A percentile compares a stretch with the other conserved stretches of the same genome.
phyloP scores from a whole-genome alignment of 2,329 filamentous ascomycete species.

The Hypoxylon sp. region DNA sequence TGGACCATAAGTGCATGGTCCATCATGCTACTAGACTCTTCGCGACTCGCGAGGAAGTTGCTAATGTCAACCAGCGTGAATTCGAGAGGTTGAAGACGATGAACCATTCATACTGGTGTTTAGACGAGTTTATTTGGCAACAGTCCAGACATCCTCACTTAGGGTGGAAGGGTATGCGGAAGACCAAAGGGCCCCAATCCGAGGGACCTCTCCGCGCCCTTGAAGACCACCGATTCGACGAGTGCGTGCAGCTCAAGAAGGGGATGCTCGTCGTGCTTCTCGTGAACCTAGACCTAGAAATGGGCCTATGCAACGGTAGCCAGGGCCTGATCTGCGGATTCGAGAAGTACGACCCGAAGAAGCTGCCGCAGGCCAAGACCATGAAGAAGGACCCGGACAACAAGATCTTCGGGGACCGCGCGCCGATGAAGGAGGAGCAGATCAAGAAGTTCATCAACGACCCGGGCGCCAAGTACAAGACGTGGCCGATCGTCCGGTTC shows the following conservation, averaged over 20 bases:
- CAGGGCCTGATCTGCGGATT: conserved; percentile 64
- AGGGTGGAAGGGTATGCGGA: conserved; percentile 45
- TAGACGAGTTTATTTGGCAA: conserved; percentile 61
- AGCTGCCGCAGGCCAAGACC: conserved; percentile 49
- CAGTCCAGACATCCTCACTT: conserved; percentile 48
- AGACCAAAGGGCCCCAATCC: conserved; percentile 31
- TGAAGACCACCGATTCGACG: conserved; percentile 63
- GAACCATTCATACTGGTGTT: conserved; percentile 53
- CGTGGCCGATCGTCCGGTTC: conserved; percentile 69
- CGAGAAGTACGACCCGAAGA: conserved; percentile 53
- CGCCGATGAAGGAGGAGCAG: conserved; percentile 55
- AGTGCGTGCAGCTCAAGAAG: conserved; percentile 61
- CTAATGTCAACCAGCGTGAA: conserved; percentile 54
- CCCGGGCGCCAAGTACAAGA: conserved; percentile 49
- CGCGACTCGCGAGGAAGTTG: conserved; percentile 58
- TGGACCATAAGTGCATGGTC: conserved; percentile 61
- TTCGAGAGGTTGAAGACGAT: conserved; percentile 54
- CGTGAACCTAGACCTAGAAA: conserved; percentile 61
- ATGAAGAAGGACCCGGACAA: conserved; percentile 40
- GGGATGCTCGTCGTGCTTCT: conserved; percentile 69
- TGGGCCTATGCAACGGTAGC: conserved; percentile 63
- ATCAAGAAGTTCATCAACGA: conserved; percentile 58
- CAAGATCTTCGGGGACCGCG: conserved; percentile 57
- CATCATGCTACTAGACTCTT: conserved; percentile 63
- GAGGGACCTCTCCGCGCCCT: conserved; percentile 55